These are phyloP conservation scores for Penicillium ucsense DNA, from an alignment of 495 filamentous ascomycete species.

Conservation along the genomic window DNA sequence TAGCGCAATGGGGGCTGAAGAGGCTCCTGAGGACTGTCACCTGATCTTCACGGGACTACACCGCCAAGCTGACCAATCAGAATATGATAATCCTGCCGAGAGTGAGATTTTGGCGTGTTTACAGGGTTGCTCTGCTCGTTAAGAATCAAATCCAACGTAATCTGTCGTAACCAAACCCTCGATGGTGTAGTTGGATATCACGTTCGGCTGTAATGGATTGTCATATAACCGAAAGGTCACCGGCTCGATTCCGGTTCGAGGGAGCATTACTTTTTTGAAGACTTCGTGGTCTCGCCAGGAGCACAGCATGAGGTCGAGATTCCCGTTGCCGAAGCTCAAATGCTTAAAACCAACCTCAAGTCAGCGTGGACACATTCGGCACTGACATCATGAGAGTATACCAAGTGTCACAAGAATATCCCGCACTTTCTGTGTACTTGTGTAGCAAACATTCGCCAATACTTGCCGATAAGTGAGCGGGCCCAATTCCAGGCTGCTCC, in stretches of 20 bases:
- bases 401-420: background rate
- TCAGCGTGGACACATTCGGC: too few relatives aligned
- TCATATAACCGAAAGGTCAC: slow-evolving; percentile 1
- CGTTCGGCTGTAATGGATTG: slow-evolving; percentile 5
- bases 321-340: too few relatives aligned
- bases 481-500: too few relatives aligned
- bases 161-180: background rate
- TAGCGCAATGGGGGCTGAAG: too few relatives aligned
- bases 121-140: background rate
- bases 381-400: too few relatives aligned
- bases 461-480: too few relatives aligned
- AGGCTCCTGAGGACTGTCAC: too few relatives aligned
- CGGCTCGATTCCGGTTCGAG: slow-evolving; percentile 1
- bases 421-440: background rate
- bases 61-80: too few relatives aligned
- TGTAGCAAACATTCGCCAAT: background rate
- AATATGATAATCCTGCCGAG: too few relatives aligned
- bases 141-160: background rate
- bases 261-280: background rate
- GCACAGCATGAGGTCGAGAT: background rate
- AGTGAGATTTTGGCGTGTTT: too few relatives aligned
- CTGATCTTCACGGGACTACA: too few relatives aligned
- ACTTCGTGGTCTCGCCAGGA: background rate
- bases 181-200: slow-evolving; percentile 2
- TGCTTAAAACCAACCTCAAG: too few relatives aligned